A percentile compares a stretch with the other conserved stretches of the same genome.
Evolutionary conservation across 176 grass and related monocot genomes (phyloP).

Genomic region (Avena sativa): DNA sequence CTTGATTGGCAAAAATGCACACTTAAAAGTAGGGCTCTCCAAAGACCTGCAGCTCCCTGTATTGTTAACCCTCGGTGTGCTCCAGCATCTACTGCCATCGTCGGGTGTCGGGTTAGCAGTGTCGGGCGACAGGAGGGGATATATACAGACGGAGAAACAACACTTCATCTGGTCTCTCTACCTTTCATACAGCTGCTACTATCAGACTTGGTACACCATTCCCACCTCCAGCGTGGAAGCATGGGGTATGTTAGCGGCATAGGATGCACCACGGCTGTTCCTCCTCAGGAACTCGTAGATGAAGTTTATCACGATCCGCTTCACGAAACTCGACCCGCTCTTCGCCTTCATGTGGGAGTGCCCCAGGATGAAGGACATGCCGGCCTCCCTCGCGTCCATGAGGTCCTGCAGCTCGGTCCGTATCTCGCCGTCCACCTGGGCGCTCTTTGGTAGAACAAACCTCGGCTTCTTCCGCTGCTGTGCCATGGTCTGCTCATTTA

Average conservation of each 20-base stretch:
- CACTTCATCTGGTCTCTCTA: conserved; percentile 35
- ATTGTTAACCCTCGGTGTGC: conserved; percentile 26
- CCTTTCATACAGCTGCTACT: conserved; percentile 36
- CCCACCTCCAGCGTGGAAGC: conserved; percentile 96
- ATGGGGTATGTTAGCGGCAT: conserved; percentile 82
- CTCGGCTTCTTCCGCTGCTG: conserved; percentile 59
- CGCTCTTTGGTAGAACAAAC: conserved; percentile 76
- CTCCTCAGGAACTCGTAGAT: conserved; percentile 87
- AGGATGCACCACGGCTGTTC: conserved; percentile 76
- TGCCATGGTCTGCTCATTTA: conserved; percentile 16
- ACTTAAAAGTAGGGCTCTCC: not conserved
- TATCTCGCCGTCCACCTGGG: conserved; percentile 58
- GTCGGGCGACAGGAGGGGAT: not conserved
- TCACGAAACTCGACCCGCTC: conserved; percentile 72
- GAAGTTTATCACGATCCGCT: conserved; percentile 75
- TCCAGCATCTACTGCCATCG: conserved; percentile 36
- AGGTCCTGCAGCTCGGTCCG: conserved; percentile 77
- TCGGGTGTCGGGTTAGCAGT: conserved; percentile 6
- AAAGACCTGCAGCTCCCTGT: conserved; percentile 22
- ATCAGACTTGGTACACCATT: conserved; percentile 96
- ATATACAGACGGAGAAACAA: conserved; percentile 42
- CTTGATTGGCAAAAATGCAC: conserved; percentile 45
- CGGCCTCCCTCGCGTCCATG: conserved; percentile 89
- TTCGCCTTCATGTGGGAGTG: conserved; percentile 89
- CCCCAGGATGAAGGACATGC: conserved; percentile 96